Evolutionary conservation across 768 basidiomycete species (phyloP), one percentile per base, ranked within the genome.

Genomic region (Mycena galopus): DNA sequence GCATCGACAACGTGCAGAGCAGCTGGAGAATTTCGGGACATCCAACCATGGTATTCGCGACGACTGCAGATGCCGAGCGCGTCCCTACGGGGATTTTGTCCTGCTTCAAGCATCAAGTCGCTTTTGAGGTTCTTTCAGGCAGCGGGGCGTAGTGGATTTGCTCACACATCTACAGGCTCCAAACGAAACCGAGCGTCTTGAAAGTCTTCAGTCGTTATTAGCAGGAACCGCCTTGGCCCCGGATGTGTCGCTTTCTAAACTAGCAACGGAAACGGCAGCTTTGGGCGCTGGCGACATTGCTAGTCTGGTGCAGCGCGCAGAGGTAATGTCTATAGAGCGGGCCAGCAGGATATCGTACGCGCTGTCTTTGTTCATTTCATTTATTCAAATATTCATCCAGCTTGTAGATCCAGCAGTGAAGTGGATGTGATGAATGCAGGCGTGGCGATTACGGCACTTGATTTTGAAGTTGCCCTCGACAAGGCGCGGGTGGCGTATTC

Each of bases 191-290:
- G 93, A 95, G 74, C 87, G 98, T 51, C 80, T 88, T 47, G 85
- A 84, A 63, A 90, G 96, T 47, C 84, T 97, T 29, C 73, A 79
- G 5, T 83, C 82, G 37, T 76, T 90, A 27, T 79, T 92, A 7
- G 70, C 78, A 3, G 80, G 81, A 14, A 79, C 80, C 29, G 59
- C 73, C 0, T 76, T 96, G 37, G 89, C 92, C 0, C 88, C 93
- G 0, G 98, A 99, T 81, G 92, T 98, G 3, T 92, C 93, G 10
- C 68, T 97, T n/a, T 79, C 83, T 39, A 79, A 82, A 6, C 75
- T 99, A 4, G 95, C 98, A 5, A 88, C 89, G 3, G 95, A 97
- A 78, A 97, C 97, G 4, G 98, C 98, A 19, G 96, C 96, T 2
- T 84, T 99, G 8, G 91, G 95, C 30, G 94, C 95, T 3, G 88